Evolutionary conservation across 306 rosid species (phyloP).

Genomic region (Macrotyloma uniflorum): DNA sequence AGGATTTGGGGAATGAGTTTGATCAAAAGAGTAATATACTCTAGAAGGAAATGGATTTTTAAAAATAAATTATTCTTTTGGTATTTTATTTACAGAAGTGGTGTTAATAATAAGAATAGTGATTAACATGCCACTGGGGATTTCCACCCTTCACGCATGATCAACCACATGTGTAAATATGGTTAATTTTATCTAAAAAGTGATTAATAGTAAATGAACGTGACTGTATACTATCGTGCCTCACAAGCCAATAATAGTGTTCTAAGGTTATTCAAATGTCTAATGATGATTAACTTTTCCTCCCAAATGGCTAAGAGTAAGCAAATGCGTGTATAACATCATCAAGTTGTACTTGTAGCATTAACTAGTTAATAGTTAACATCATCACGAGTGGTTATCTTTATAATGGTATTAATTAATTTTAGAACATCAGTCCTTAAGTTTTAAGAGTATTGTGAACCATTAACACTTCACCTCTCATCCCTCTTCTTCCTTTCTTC

Average conservation of each 20-base stretch:
- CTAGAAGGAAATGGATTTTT: not conserved
- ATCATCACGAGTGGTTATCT: too few relatives aligned
- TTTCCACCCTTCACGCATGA: not conserved
- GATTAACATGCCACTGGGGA: not conserved
- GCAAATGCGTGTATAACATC: not conserved
- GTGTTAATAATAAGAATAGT: not conserved
- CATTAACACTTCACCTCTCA: constrained; percentile 5
- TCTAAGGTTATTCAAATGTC: not conserved
- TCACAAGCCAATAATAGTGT: not conserved
- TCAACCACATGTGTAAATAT: not conserved
- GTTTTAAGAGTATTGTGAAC: constrained; percentile 17
- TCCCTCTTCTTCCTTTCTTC: not conserved
- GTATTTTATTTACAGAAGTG: not conserved
- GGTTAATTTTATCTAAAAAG: not conserved
- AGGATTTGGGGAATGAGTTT: not conserved
- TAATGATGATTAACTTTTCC: not conserved
- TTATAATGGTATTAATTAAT: not conserved
- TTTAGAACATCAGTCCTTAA: not conserved
- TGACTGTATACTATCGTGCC: not conserved
- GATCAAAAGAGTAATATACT: constrained; percentile 8
- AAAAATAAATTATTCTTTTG: not conserved
- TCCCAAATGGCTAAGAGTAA: not conserved
- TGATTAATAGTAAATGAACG: not conserved
- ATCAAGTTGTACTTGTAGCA: not conserved
- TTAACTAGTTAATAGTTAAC: not conserved